Conservation (phyloP, 768 basidiomycete genomes). For the Boletus subcaerulescens region DNA sequence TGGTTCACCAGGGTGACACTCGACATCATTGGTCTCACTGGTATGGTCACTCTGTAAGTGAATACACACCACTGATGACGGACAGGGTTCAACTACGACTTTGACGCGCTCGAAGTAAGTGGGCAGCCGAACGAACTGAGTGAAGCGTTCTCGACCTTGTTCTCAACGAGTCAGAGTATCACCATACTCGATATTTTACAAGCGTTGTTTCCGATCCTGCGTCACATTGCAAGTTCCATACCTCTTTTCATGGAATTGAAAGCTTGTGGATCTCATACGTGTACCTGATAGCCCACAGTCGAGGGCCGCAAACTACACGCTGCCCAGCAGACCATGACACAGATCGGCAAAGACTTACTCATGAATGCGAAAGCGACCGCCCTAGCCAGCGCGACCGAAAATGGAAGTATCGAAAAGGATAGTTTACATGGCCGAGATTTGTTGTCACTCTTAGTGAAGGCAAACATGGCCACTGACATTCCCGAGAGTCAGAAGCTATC, state of each 20-base stretch:
- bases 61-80: background rate
- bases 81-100: slow-evolving; percentile 39
- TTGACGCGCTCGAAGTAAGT: slow-evolving; percentile 29
- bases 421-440: slow-evolving; percentile 47
- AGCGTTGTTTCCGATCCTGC: slow-evolving; percentile 35
- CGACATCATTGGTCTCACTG: slow-evolving; percentile 43
- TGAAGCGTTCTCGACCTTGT: slow-evolving; percentile 33
- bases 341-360: slow-evolving; percentile 50
- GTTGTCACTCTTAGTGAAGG: slow-evolving; percentile 34
- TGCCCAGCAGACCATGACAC: slow-evolving; percentile 42
- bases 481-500: slow-evolving; percentile 52
- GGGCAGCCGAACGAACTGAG: slow-evolving; percentile 31
- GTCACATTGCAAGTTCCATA: slow-evolving; percentile 35
- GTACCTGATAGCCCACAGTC: slow-evolving; percentile 20
- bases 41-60: slow-evolving; percentile 12
- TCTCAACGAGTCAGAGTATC: slow-evolving; percentile 12
- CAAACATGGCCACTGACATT: slow-evolving; percentile 62
- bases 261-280: background rate
- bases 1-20: slow-evolving; percentile 38
- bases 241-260: background rate
- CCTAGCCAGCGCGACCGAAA: slow-evolving; percentile 16
- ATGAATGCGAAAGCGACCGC: slow-evolving; percentile 46
- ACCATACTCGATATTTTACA: slow-evolving; percentile 33
- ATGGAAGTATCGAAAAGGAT: slow-evolving; percentile 34
- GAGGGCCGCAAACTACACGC: slow-evolving; percentile 13